Base-by-base conservation (phyloP, 495 filamentous ascomycete species). In the Talaromyces wortmannii region DNA sequence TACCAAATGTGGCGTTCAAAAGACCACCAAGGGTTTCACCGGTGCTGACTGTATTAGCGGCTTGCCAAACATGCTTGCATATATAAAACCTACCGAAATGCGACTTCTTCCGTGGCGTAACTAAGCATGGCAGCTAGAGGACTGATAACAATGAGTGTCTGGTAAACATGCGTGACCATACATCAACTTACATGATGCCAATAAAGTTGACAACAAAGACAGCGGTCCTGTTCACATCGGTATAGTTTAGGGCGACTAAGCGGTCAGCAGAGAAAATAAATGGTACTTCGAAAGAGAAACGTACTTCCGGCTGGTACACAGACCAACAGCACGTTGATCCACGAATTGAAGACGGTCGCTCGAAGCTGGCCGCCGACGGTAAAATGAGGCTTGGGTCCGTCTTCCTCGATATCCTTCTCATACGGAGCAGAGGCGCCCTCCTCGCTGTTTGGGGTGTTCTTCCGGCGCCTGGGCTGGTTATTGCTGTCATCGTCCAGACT, bases 201-300 rank as follows among this genome's bases (percentile, higher is more conserved):
- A 94, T 81, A 63, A 95, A 95, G 70, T 95, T 95, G 61, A 94
- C 78, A 29, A 88, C 81, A 62, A 95, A 95, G n/a, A 91, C 78
- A 12, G 71, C 78, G 31, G 87, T 70, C 2, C 74, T 73, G 55
- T 78, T 73, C 29, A 82, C 71, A 17, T 76, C 52, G 30, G 83
- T 74, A 63, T 82, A 89, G 61, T 88, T 79, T 54, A 90, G 62
- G 1, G 77, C 86, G 64, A 95, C 70, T 90, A 49, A 17, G 36
- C 31, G 10, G 47, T 63, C 31, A 63, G 59, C 55, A 57, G 11
- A 30, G 6, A 42, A 45, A 10, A 53, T 15, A 45, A 5, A 4
- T 17, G 10, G 45, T 30, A 5, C 50, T 2, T 23, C 23, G 23
- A 23, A 23, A 23, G 23, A 23, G 23, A 23, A 31, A 63, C 69